A percentile compares a stretch with the other conserved stretches of the same genome.
Conservation (phyloP, 2,329 filamentous ascomycete genomes). For the Hypomyces rosellus region DNA sequence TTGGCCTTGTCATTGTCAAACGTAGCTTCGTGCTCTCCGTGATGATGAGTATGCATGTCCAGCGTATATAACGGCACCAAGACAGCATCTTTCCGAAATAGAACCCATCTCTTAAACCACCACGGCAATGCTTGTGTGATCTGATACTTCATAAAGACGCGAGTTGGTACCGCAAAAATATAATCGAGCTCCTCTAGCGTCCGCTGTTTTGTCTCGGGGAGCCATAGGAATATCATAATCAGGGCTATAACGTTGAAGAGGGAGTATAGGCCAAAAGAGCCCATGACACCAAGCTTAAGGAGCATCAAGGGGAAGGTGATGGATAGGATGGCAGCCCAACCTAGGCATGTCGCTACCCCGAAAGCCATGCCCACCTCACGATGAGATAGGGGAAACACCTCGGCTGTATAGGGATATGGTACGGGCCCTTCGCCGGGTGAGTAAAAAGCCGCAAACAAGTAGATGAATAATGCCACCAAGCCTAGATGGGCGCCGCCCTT, state of each 20-base stretch:
- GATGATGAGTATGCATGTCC: constrained; percentile 27
- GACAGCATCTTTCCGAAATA: constrained; percentile 39
- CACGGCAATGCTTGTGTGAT: constrained; percentile 50
- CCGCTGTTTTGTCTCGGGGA: constrained; percentile 54
- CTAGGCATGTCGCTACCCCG: constrained; percentile 59
- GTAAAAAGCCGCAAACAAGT: constrained; percentile 47
- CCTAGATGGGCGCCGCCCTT: constrained; percentile 25
- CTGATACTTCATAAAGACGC: constrained; percentile 52
- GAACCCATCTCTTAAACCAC: constrained; percentile 53
- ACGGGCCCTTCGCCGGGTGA: constrained; percentile 57
- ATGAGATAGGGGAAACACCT: constrained; percentile 65
- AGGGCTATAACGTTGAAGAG: constrained; percentile 50
- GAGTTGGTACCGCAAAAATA: constrained; percentile 54
- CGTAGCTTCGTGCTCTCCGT: constrained; percentile 24
- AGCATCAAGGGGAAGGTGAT: constrained; percentile 58
- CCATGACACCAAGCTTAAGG: constrained; percentile 34
- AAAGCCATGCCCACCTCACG: constrained; percentile 67
- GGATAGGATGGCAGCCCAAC: constrained; percentile 54
- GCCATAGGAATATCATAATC: constrained; percentile 49
- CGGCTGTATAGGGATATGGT: constrained; percentile 62
- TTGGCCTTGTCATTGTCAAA: constrained; percentile 33
- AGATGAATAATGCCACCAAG: constrained; percentile 52
- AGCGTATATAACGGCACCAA: constrained; percentile 39
- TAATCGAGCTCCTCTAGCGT: constrained; percentile 52
- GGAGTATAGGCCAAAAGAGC: constrained; percentile 50